These are phyloP conservation scores for Ogataea degrootiae DNA, from an alignment of 805 yeast genomes.

Conservation along the genomic window DNA sequence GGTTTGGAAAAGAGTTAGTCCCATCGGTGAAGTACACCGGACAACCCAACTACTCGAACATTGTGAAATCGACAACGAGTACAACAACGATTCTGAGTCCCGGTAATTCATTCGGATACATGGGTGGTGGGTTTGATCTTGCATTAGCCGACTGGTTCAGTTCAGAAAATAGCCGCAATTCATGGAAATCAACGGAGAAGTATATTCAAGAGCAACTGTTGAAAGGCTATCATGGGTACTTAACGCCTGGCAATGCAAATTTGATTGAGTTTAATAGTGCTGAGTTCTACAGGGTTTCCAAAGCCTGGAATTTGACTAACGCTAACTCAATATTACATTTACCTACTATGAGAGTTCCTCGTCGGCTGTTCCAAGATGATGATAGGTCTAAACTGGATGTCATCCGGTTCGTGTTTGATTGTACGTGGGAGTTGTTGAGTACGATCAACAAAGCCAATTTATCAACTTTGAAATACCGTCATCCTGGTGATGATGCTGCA, in stretches of 20 bases:
- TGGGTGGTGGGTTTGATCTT: slow-evolving; percentile 49
- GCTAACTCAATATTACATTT: slow-evolving; percentile 32
- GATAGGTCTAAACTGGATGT: slow-evolving; percentile 2
- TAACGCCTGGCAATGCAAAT: slow-evolving; percentile 27
- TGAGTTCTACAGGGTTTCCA: slow-evolving; percentile 15
- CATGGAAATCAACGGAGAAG: slow-evolving; percentile 21
- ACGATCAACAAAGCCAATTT: slow-evolving; percentile 20
- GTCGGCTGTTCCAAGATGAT: slow-evolving; percentile 8
- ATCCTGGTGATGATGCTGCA: neutral
- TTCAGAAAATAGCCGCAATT: neutral
- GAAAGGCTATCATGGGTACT: slow-evolving; percentile 27
- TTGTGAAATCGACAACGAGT: slow-evolving; percentile 12
- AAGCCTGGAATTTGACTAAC: slow-evolving; percentile 26
- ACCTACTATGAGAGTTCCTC: slow-evolving; percentile 38
- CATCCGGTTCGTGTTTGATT: slow-evolving; percentile 30
- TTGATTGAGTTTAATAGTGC: slow-evolving; percentile 26
- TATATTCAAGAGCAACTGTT: slow-evolving; percentile 14
- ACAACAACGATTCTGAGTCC: slow-evolving; percentile 40
- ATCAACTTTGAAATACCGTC: neutral
- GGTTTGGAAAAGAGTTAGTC: neutral
- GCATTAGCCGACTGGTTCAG: slow-evolving; percentile 29
- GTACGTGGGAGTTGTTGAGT: slow-evolving; percentile 32
- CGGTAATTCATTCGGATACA: slow-evolving; percentile 45
- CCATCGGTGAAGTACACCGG: slow-evolving; percentile 7
- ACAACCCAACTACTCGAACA: slow-evolving; percentile 7